Evolutionary conservation across 2,329 filamentous ascomycete species (phyloP), one percentile per base, ranked within the genome.

Genomic region (Diplodia sapinea): DNA sequence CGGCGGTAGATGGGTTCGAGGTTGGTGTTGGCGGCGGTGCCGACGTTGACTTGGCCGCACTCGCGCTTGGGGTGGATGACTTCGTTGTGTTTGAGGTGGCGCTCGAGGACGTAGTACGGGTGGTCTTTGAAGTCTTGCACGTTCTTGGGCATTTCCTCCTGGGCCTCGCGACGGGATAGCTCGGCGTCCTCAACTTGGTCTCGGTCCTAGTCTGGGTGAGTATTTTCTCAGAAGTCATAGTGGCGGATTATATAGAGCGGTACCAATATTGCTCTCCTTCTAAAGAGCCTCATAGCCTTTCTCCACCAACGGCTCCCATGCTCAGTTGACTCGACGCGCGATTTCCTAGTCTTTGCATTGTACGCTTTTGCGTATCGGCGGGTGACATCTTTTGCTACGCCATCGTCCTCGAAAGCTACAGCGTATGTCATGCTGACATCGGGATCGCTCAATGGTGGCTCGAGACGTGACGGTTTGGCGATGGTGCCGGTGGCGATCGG

Each of bases 71-170:
- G 91, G 38, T 90, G 79, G 17, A 99, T 86, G 5, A 96, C 91
- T 79, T 99, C 92, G 72, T 96, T 90, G 20, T 90, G 86, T 62
- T 88, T 88, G 36, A 99, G 78, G 78, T 99, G 94, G 57, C 94
- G 85, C 78, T 96, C 91, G 0, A 99, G 83, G 0, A 93, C 94
- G 71, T 84, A 85, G 61, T 78, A 68, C 9, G 93, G 93, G 75
- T 97, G 94, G 69, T 91, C 86, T 76, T 94, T 96, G 75, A 96
- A 96, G 75, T 96, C 93, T 65, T 90, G 87, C 2, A 97, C 87
- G 72, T 93, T 96, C 66, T 88, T 89, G 0, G 93, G 94, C 88
- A 97, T 94, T 0, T 81, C 81, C 71, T 99, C 95, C 29, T 87
- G 84, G 0, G 89, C 88, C 71, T 92, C 89, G 67, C 87, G 86